A percentile compares a stretch with the other conserved stretches of the same genome.
phyloP scores from a whole-genome alignment of 805 yeast genomes.

The Candida oleophila region DNA sequence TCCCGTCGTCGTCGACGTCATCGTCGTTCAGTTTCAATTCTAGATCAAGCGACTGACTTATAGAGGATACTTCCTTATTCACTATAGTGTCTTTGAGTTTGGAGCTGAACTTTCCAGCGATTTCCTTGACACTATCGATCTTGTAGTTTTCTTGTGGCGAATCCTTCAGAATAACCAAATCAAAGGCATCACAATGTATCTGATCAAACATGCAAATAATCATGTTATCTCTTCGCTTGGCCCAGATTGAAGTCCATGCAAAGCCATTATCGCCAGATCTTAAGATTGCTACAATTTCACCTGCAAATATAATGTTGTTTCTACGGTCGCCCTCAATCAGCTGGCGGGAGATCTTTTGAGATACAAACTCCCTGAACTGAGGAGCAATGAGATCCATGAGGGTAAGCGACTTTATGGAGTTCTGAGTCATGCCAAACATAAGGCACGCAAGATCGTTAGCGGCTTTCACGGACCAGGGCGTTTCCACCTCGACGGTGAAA shows the following conservation, averaged over 20 bases:
- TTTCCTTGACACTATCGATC: constrained; percentile 26
- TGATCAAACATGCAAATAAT: constrained; percentile 86
- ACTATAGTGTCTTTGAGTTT: constrained; percentile 13
- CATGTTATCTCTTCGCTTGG: constrained; percentile 67
- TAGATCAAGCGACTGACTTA: constrained; percentile 26
- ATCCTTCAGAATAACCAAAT: constrained; percentile 41
- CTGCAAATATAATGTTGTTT: constrained; percentile 63
- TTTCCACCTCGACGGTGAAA: constrained; percentile 69
- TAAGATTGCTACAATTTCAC: constrained; percentile 79
- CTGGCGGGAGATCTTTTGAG: constrained; percentile 36
- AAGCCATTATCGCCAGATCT: constrained; percentile 59
- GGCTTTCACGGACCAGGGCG: constrained; percentile 80
- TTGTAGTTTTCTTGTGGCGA: constrained; percentile 12
- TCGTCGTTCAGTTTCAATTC: constrained; percentile 17
- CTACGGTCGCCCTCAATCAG: constrained; percentile 12
- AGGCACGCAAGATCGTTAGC: constrained; percentile 89
- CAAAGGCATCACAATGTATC: constrained; percentile 64
- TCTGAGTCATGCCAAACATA: constrained; percentile 77
- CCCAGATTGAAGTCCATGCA: constrained; percentile 92
- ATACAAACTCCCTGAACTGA: constrained; percentile 69
- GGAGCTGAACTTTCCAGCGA: constrained; percentile 34
- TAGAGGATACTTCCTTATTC: constrained; percentile 8
- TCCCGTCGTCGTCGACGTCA: not conserved
- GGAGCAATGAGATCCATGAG: constrained; percentile 77
- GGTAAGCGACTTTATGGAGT: constrained; percentile 58